These are phyloP conservation scores for Bathelium albidoporum DNA, from an alignment of 495 filamentous ascomycete genomes.

Conservation along the genomic window DNA sequence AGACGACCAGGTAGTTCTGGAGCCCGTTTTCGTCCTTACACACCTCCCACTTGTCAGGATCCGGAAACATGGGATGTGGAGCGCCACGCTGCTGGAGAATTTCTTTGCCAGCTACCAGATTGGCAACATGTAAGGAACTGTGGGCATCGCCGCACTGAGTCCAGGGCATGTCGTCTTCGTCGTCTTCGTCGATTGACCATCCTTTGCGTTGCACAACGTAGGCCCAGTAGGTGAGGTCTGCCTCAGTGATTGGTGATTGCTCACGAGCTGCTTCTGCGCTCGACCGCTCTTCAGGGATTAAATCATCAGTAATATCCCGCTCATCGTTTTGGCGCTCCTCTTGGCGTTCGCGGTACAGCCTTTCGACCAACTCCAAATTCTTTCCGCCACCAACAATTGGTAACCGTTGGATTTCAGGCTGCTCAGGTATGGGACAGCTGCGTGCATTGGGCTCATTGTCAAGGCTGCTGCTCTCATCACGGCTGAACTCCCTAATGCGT, in stretches of 20 bases:
- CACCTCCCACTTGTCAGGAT: background rate
- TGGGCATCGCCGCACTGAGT: background rate
- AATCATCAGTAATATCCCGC: background rate
- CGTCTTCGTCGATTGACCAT: background rate
- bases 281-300: background rate
- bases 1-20: background rate
- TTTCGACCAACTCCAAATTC: background rate
- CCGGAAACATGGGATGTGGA: background rate
- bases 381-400: background rate
- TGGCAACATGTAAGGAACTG: background rate
- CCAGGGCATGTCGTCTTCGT: background rate
- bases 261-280: background rate
- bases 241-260: background rate
- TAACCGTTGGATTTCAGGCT: background rate
- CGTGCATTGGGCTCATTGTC: background rate
- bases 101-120: background rate
- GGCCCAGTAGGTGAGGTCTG: background rate
- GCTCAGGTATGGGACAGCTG: background rate
- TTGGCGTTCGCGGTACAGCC: background rate
- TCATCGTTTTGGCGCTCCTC: background rate
- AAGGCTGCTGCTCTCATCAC: background rate
- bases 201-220: background rate
- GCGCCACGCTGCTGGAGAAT: background rate
- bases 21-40: background rate
- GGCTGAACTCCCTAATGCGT: background rate